Evolutionary conservation across 129 eudicot genomes (phyloP), one percentile per base, ranked within the genome.

Genomic region (Saussurea involucrata): DNA sequence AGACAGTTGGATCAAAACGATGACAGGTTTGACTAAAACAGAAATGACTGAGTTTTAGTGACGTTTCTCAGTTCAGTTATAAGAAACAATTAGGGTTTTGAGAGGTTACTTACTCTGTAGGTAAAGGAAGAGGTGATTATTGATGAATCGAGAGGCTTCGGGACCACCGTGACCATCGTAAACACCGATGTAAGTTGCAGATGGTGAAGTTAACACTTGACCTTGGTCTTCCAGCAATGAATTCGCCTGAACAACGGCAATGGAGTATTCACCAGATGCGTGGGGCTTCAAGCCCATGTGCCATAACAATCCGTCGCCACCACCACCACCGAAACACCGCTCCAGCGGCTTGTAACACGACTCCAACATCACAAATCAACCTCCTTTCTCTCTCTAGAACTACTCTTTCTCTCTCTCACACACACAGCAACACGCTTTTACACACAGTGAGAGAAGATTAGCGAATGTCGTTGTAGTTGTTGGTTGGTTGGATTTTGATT

Each of bases 161-260:
- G 92, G 88, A 6, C 95, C 92, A 60, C 95, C 95, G 33, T 89
- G 95, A 36, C 95, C 95, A 24, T 89, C 95, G 68, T 87, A 89
- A 49, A 89, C 89, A 24, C 95, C 95, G 66, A 87, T 76, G 71
- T 61, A 89, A 18, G 95, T 89, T 25, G 92, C 90, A 5, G 86
- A 72, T 0, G 95, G 86, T 25, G 90, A 85, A 31, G 95, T 80
- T 7, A 87, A 80, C 22, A 89, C 95, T 63, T 87, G 92, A 32
- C 80, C 88, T 78, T 89, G 95, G 46, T 89, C 95, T 68, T 89
- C 95, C 1, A 89, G 85, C 15, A 72, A 66, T 1, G 89, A 83
- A 78, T 89, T 89, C 5, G 95, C 95, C 33, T 89, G 95, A 77
- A 87, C 95, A 15, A 85, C 88, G 7, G 90, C 95, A 44, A 89